These are phyloP conservation scores for Tolypocladium tundrense DNA, from an alignment of 2,329 filamentous ascomycete genomes.

Conservation along the genomic window DNA sequence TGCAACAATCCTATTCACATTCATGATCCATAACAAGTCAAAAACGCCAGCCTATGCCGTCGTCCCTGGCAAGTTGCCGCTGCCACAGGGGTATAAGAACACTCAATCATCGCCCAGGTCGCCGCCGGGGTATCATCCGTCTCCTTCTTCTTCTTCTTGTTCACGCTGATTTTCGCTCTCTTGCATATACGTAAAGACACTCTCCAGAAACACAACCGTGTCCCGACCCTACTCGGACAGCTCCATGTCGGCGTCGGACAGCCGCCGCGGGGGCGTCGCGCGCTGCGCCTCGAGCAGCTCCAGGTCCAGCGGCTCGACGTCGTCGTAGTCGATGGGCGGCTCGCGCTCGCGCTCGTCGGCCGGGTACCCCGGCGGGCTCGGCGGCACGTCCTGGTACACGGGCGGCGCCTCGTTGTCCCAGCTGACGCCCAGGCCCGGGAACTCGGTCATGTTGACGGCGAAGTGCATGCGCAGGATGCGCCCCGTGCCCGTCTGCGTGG, in stretches of 20 bases:
- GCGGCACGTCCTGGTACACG: slow-evolving; percentile 86
- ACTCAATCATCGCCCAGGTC: not conserved
- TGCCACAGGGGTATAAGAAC: not conserved
- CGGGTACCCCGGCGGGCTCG: slow-evolving; percentile 65
- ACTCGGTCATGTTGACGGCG: slow-evolving; percentile 69
- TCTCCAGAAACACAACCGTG: not conserved
- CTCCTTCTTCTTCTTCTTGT: not conserved
- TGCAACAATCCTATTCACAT: not conserved
- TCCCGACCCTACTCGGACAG: not conserved
- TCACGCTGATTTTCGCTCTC: not conserved
- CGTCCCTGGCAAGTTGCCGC: not conserved
- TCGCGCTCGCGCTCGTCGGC: slow-evolving; percentile 9
- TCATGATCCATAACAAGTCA: not conserved
- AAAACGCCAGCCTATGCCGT: not conserved
- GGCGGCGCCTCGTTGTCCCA: slow-evolving; percentile 97
- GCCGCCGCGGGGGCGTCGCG: slow-evolving; percentile 5
- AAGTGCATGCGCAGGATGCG: slow-evolving; percentile 91
- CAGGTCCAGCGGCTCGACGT: slow-evolving; percentile 23
- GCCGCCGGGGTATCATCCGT: not conserved
- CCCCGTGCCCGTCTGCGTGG: slow-evolving; percentile 81
- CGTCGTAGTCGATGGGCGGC: slow-evolving; percentile 28
- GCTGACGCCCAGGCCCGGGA: slow-evolving; percentile 76
- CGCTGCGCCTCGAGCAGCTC: slow-evolving; percentile 18
- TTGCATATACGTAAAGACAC: not conserved
- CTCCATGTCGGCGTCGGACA: not conserved